Evolutionary conservation across 2,329 filamentous ascomycete genomes (phyloP), one percentile per base, ranked within the genome.

Genomic region (Lasiodiplodia sp.): DNA sequence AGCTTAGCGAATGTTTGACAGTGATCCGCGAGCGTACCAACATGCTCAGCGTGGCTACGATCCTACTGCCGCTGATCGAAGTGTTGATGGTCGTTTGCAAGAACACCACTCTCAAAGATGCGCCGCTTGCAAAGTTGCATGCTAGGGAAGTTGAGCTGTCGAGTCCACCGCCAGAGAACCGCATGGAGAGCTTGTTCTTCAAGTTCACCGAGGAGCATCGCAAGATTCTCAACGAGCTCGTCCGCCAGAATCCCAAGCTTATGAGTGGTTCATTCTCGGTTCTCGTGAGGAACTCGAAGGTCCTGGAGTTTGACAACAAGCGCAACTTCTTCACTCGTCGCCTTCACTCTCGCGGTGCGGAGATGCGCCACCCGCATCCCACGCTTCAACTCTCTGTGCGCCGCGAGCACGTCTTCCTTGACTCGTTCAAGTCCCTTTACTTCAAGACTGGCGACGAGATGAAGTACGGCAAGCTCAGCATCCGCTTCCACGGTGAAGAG

Each of bases 1-100:
- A 94, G 80, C 85, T 99, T 57, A 97, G 96, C 78, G 89, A 92
- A 47, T 98, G 95, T 77, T 85, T 99, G 67, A 89, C 88, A 68
- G 91, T 93, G 10, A 97, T 99, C 73, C 92, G 93, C 64, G 89
- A 96, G 79, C 92, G 94, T 68, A 94, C 97, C 78, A 96, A 93
- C 77, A 96, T 98, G 90, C 89, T 98, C 76, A 97, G 97, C 75
- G 94, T 99, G 68, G 96, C 96, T 37, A 98, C 95, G 0, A 98
- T 98, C 71, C 86, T 99, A 31, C 85, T 98, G 44, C 96, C 96
- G 37, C 84, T 99, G 37, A 97, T 99, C 70, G 96, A 99, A 80
- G 93, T 94, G 6, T 85, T 99, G 70, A 99, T 99, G 96, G 96
- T 99, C 66, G 94, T 99, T 34, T 99, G 96, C 87, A 99, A 98